Conservation (phyloP, 345 rosid species). For the Salix caprea region DNA sequence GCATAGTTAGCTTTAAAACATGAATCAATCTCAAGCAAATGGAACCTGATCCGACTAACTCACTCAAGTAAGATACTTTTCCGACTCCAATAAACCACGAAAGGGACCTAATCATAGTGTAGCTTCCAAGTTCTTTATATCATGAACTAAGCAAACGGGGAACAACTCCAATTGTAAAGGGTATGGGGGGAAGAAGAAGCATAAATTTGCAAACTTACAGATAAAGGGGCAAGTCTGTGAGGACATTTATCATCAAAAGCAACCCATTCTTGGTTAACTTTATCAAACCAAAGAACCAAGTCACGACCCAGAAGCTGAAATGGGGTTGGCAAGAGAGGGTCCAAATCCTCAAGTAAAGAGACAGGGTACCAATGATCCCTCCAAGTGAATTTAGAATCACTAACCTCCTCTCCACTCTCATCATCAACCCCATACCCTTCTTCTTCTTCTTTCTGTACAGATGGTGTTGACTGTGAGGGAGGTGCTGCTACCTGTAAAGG, state of each 20-base stretch:
- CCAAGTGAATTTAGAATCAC: constrained; percentile 68
- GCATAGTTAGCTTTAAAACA: neutral
- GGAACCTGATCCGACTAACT: neutral
- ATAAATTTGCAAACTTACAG: constrained; percentile 44
- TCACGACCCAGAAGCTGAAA: constrained; percentile 94
- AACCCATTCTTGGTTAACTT: constrained; percentile 58
- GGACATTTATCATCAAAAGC: constrained; percentile 94
- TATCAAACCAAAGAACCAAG: constrained; percentile 89
- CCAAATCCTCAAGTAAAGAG: constrained; percentile 83
- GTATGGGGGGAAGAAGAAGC: neutral
- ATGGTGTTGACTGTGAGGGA: constrained; percentile 26
- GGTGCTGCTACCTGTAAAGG: constrained; percentile 62
- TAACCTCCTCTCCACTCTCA: constrained; percentile 49
- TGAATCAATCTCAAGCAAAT: neutral
- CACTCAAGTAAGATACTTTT: neutral
- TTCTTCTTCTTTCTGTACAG: constrained; percentile 30
- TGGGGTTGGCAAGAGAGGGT: constrained; percentile 65
- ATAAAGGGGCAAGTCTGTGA: constrained; percentile 89
- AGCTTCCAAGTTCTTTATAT: neutral
- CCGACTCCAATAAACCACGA: neutral
- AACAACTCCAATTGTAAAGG: neutral
- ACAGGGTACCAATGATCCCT: constrained; percentile 98
- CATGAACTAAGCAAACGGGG: neutral
- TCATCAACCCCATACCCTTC: constrained; percentile 36
- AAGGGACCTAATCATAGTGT: neutral